These are phyloP conservation scores for Persicaria tinctoria DNA, from an alignment of 148 eudicot genomes.

Conservation along the genomic window DNA sequence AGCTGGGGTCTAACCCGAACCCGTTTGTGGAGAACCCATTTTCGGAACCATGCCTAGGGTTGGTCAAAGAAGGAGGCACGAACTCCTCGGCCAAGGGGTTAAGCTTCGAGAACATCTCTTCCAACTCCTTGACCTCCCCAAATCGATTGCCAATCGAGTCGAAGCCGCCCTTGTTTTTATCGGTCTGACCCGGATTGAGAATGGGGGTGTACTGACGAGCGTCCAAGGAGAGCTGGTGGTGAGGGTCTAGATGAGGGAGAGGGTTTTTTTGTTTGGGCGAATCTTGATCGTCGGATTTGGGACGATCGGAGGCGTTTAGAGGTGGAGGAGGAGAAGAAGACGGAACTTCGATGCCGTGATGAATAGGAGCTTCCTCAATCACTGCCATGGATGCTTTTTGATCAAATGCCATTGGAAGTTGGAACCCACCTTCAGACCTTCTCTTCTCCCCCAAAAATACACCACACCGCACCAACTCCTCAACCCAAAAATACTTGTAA, in stretches of 20 bases:
- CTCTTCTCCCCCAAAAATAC: too few relatives aligned
- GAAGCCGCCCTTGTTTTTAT: neutral
- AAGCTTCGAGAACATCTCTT: constrained; percentile 16
- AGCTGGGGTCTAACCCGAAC: constrained; percentile 1
- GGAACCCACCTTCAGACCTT: neutral
- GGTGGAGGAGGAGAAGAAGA: too few relatives aligned
- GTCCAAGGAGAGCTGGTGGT: neutral
- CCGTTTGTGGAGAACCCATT: neutral
- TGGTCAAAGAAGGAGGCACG: constrained; percentile 12
- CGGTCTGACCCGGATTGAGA: constrained; percentile 4
- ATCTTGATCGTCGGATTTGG: neutral
- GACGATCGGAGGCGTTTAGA: too few relatives aligned
- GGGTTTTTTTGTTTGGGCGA: constrained; percentile 1
- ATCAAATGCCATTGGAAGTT: constrained; percentile 3
- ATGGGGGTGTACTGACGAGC: neutral
- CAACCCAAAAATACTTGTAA: too few relatives aligned
- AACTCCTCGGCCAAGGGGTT: constrained; percentile 18
- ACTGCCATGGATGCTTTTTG: neutral
- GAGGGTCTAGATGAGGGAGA: constrained; percentile 2
- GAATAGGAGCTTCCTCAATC: neutral
- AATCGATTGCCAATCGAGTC: neutral
- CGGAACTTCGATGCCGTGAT: neutral
- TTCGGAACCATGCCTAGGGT: neutral
- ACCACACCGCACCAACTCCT: too few relatives aligned
- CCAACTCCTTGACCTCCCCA: constrained; percentile 5